Evolutionary conservation across 768 basidiomycete genomes (phyloP), one percentile per base, ranked within the genome.

Genomic region (Sporobolomyces roseus): DNA sequence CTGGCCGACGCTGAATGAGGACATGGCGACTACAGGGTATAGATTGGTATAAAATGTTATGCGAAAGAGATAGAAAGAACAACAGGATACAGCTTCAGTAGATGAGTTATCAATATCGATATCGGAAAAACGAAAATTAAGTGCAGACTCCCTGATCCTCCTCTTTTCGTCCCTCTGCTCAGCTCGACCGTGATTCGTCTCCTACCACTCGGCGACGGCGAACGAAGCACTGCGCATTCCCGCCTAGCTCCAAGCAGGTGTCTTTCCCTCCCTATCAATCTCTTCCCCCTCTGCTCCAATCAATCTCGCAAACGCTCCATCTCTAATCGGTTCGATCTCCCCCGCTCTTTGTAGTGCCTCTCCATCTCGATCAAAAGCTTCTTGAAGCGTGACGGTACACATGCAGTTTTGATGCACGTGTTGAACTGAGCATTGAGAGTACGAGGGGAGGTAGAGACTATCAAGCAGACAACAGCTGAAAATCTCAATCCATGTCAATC

Each of bases 381-480:
- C 61, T 29, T 63, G 51, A 32, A 63, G 25, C 2, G 49, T 46
- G 9, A 60, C 25, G 36, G 36, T 53, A 51, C 65, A 66, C 41
- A 45, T 45, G 58, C 65, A 66, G n/a, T 36, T 6, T 1, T 17
- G 38, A 29, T 29, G 30, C 41, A 72, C 29, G 12, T 65, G 67
- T 25, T 61, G 55, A 0, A 53, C 48, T 6, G 66, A 38, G 1
- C 16, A 13, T 13, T 30, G 16, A 46, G 45, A 30, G 59, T 68
- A 67, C 38, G 66, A 43, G 3, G 66, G 70, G 29, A 72, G 66
- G 35, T 29, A 63, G 23, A 72, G 53, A 0, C n/a, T 32, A 61
- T 72, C 70, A 33, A 62, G 23, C 25, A 65, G 59, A 23, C 58
- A 64, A 54, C 66, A 67, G 50, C 66, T 61, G n/a, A n/a, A n/a